Conservation (phyloP, 2,329 filamentous ascomycete genomes). For the Bretziella fagacearum region DNA sequence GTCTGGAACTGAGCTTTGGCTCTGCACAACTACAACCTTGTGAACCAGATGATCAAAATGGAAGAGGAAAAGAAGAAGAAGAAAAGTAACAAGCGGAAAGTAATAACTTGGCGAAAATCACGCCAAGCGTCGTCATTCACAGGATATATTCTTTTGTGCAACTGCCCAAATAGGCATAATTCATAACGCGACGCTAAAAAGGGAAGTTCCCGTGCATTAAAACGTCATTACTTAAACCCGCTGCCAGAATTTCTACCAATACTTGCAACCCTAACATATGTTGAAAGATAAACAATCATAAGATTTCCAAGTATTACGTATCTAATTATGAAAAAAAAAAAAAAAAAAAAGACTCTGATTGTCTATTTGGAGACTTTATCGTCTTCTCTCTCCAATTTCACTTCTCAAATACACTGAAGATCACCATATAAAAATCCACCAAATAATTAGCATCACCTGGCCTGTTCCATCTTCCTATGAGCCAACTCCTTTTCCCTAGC, state of each 20-base stretch:
- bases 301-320: background rate
- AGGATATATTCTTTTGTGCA: background rate
- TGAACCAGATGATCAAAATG: background rate
- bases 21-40: background rate
- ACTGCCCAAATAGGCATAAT: conserved; percentile 1
- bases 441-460: background rate
- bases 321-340: background rate
- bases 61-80: background rate
- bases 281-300: background rate
- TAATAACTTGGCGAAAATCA: too few species aligned
- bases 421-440: too few species aligned
- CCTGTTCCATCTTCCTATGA: background rate
- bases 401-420: too few species aligned
- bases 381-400: too few species aligned
- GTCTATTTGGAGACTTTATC: too few species aligned
- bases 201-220: background rate
- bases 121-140: background rate
- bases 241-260: background rate
- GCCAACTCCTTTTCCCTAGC: background rate
- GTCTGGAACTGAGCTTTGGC: background rate
- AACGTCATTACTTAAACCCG: conserved; percentile 3
- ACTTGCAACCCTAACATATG: background rate
- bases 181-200: conserved; percentile 1
- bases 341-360: too few species aligned
- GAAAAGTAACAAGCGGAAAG: too few species aligned